These are phyloP conservation scores for Shiraia bambusicola DNA, from an alignment of 2,329 filamentous ascomycete species.

Conservation along the genomic window DNA sequence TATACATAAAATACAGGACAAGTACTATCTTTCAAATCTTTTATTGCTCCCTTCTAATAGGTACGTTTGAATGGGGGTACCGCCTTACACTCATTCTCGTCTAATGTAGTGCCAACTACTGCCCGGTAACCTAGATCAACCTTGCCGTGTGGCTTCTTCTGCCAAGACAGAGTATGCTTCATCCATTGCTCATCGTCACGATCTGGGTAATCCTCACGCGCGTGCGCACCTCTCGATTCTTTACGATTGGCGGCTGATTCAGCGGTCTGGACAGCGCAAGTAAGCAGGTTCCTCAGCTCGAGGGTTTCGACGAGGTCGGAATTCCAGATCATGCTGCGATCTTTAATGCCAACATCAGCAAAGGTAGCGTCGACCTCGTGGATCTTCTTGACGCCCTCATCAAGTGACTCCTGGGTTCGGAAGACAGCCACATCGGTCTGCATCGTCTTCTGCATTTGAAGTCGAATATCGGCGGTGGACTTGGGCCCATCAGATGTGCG, in stretches of 20 bases:
- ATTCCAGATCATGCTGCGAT: conserved; percentile 99
- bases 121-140: conserved; percentile 83
- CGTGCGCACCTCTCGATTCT: conserved; percentile 96
- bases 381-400: conserved; percentile 90
- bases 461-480: conserved; percentile 83
- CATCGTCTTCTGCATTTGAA: conserved; percentile 97
- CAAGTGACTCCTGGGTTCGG: conserved; percentile 88
- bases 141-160: conserved; percentile 87
- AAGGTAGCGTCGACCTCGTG: conserved; percentile 79
- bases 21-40: conserved; percentile 4
- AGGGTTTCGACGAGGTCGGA: conserved; percentile 94
- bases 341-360: conserved; percentile 87
- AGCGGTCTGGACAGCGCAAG: conserved; percentile 96
- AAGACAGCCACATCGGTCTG: conserved; percentile 96
- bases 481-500: conserved; percentile 82
- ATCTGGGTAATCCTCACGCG: conserved; percentile 93
- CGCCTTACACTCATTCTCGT: conserved; percentile 93
- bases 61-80: conserved; percentile 96
- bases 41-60: conserved; percentile 59
- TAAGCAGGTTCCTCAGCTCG: conserved; percentile 91
- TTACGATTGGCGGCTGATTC: conserved; percentile 88
- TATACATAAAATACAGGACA: conserved; percentile 42
- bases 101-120: conserved; percentile 80
- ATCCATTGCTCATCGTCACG: conserved; percentile 97
- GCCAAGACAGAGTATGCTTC: conserved; percentile 98